A percentile compares a stretch with the other conserved stretches of the same genome.
Evolutionary conservation across 257 asterid species (phyloP).

Genomic region (Solanum appendiculatum): DNA sequence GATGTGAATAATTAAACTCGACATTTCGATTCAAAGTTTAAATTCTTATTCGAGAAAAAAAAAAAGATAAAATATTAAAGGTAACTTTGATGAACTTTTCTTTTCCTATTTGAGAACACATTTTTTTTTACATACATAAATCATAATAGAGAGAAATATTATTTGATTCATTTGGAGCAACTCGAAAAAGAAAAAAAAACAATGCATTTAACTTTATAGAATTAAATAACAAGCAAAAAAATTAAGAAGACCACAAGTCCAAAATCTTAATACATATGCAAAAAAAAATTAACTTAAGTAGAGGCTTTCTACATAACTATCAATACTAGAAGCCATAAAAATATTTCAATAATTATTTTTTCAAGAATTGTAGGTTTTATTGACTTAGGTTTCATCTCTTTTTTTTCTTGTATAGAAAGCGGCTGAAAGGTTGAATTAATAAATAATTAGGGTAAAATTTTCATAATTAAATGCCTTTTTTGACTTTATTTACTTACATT

Average conservation of each 20-base stretch:
- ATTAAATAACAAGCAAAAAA: background rate
- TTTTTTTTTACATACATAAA: background rate
- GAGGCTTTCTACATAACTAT: too few relatives aligned
- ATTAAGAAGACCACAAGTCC: background rate
- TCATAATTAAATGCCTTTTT: background rate
- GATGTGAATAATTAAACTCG: background rate
- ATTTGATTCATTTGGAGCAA: background rate
- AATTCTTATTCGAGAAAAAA: background rate
- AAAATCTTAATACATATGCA: background rate
- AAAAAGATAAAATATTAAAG: background rate
- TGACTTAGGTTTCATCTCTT: background rate
- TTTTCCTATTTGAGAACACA: background rate
- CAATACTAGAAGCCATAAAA: background rate
- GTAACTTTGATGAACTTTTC: background rate
- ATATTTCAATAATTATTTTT: background rate
- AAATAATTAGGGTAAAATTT: background rate
- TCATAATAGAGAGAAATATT: background rate
- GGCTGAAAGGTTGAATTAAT: background rate
- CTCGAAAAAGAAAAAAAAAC: background rate
- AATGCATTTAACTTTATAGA: background rate
- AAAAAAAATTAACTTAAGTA: too few relatives aligned
- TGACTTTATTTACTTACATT: background rate
- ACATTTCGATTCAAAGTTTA: background rate
- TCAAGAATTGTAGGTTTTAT: background rate
- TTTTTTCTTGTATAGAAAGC: background rate